Percentiles rank a stretch among this genome's conserved stretches.
These are phyloP conservation scores for Chlamydomonas asymmetrica DNA, from an alignment of 139 green algal genomes.

Conservation along the genomic window DNA sequence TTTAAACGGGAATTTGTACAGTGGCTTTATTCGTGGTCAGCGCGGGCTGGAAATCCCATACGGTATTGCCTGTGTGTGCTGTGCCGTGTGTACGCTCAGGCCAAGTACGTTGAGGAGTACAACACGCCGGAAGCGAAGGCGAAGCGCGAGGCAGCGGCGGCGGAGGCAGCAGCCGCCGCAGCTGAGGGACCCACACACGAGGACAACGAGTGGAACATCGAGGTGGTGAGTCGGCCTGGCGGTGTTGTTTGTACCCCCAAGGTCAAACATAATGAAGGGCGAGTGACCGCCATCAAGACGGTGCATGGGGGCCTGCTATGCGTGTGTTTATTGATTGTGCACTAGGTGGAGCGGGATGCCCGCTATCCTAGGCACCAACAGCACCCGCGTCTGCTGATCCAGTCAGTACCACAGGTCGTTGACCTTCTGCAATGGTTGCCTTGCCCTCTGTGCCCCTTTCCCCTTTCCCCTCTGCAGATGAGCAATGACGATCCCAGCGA, in stretches of 20 bases:
- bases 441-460: too few species aligned
- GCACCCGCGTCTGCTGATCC: slow-evolving; percentile 1
- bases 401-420: neutral
- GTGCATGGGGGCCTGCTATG: too few species aligned
- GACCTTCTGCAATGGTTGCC: too few species aligned
- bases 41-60: too few species aligned
- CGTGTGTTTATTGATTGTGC: neutral
- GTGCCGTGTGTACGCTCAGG: slow-evolving; percentile 4
- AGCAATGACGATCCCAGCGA: neutral
- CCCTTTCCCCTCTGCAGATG: neutral
- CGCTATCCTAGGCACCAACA: neutral
- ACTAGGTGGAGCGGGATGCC: neutral
- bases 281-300: too few species aligned
- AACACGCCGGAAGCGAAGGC: slow-evolving; percentile 42
- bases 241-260: too few species aligned
- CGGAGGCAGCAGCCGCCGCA: slow-evolving; percentile 33
- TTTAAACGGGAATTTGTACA: too few species aligned
- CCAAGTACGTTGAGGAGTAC: too few species aligned
- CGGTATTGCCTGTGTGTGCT: too few species aligned
- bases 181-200: slow-evolving; percentile 70
- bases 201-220: slow-evolving; percentile 91
- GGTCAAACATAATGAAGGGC: too few species aligned
- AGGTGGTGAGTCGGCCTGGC: slow-evolving; percentile 55
- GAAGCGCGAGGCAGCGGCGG: slow-evolving; percentile 37
- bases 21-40: too few species aligned